phyloP scores from a whole-genome alignment of 805 yeast genomes.

The Pichia nanzhaoensis region DNA sequence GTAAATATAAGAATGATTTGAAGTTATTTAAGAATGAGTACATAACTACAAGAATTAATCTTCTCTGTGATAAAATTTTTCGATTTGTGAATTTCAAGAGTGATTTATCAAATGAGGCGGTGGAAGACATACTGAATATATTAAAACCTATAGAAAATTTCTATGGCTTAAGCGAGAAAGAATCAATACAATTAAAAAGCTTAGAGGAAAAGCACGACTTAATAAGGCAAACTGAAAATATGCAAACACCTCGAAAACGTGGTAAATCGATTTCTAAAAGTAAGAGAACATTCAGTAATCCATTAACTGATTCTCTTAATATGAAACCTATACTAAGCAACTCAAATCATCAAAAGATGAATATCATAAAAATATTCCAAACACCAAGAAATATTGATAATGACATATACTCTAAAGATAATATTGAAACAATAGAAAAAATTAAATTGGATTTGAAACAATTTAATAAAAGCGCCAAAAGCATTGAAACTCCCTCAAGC shows the following conservation, averaged over 20 bases:
- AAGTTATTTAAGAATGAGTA: constrained; percentile 37
- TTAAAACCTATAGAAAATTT: constrained; percentile 9
- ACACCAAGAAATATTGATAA: constrained; percentile 7
- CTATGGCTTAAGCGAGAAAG: constrained; percentile 2
- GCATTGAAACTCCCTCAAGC: constrained; percentile 1
- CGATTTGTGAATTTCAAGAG: constrained; percentile 31
- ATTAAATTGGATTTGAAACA: constrained; percentile 8
- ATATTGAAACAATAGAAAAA: constrained; percentile 10
- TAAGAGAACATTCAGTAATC: constrained; percentile 12
- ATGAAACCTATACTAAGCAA: constrained; percentile 8
- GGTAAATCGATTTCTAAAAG: background rate
- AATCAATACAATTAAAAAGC: background rate
- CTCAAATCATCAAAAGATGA: background rate
- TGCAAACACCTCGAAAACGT: constrained; percentile 3
- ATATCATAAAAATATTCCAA: constrained; percentile 7
- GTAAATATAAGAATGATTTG: constrained; percentile 36
- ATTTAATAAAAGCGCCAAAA: background rate
- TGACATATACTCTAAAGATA: constrained; percentile 6
- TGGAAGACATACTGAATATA: background rate
- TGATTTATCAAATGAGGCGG: constrained; percentile 16
- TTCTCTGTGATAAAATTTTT: constrained; percentile 40
- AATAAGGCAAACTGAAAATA: background rate
- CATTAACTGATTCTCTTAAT: constrained; percentile 8
- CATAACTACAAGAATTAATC: constrained; percentile 51
- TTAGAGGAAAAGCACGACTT: background rate